Evolutionary conservation across 176 grass and related monocot genomes (phyloP).

Genomic region (Carex cristatella): DNA sequence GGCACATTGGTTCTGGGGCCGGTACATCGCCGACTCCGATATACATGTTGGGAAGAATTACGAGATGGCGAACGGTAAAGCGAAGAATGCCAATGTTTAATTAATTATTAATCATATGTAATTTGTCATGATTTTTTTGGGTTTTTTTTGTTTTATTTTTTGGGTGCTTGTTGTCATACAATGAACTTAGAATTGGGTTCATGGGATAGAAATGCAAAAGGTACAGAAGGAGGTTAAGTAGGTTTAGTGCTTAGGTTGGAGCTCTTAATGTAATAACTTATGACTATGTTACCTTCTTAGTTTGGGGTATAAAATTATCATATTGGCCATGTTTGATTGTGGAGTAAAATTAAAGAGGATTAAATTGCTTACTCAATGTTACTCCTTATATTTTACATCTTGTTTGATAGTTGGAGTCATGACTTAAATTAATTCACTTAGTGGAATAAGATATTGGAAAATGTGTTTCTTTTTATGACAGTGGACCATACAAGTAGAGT

Average conservation of each 20-base stretch:
- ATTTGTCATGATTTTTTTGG: neutral
- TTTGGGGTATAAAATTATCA: conserved; percentile 9
- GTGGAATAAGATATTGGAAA: too few species aligned
- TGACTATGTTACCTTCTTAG: neutral
- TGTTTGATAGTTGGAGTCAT: too few species aligned
- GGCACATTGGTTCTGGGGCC: conserved; percentile 80
- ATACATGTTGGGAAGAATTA: conserved; percentile 49
- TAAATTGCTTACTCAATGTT: too few species aligned
- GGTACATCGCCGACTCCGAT: conserved; percentile 63
- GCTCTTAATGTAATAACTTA: conserved; percentile 15
- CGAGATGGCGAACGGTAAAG: conserved; percentile 34
- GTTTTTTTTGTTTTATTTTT: neutral
- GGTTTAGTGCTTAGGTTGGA: conserved; percentile 19
- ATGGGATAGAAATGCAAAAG: conserved; percentile 22
- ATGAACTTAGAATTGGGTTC: conserved; percentile 17
- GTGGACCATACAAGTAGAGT: too few species aligned
- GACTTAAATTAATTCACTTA: too few species aligned
- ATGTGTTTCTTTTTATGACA: too few species aligned
- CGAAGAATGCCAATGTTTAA: conserved; percentile 11
- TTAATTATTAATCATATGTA: conserved; percentile 28
- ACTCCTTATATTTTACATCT: too few species aligned
- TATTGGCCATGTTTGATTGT: too few species aligned
- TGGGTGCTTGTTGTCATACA: neutral
- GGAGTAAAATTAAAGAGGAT: too few species aligned
- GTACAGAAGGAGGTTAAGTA: neutral